Evolutionary conservation across 2,329 filamentous ascomycete species (phyloP), one percentile per base, ranked within the genome.

Genomic region (Magnaporthales sp.): DNA sequence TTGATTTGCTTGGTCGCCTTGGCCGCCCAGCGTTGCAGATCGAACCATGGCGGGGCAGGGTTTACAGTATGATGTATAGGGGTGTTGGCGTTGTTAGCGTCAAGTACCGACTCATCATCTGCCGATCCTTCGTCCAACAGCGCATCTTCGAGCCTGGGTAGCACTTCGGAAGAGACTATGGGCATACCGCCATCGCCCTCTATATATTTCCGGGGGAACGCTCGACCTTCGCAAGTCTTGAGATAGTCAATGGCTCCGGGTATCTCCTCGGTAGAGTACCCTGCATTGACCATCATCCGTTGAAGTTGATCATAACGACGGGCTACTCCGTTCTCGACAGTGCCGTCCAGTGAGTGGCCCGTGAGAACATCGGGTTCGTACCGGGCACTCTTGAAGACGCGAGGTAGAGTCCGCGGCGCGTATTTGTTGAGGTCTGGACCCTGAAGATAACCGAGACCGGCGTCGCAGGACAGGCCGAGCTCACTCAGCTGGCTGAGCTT

Each of bases 381-480:
- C 30, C 64, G 22, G 32, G 67, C 32, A 22, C 62, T 64, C 61
- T 60, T 61, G n/a, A 67, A 66, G n/a, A 67, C 67, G n/a, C 24
- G 65, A 30, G 64, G 64, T 54, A 46, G 30, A 15, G 64, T 66
- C 27, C n/a, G 32, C 24, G 66, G 38, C 51, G 11, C 30, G 29
- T 30, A 32, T 30, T 61, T 65, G 32, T 70, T 69, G 24, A 64
- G 64, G 26, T 90, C 87, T 1, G 88, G 85, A 0, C 88, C 88
- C 62, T 79, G 78, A 11, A 91, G 80, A 80, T 87, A 91, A 11
- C 89, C 89, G 51, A 91, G 79, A 10, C 89, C 88, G 67, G 83
- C 87, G 72, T 90, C 86, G 56, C 90, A 81, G 22, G 86, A 90
- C 3, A 92, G 75, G 0, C 85, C 89, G n/a, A 92, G 80, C 68